A percentile compares a stretch with the other conserved stretches of the same genome.
Conservation (phyloP, 768 basidiomycete genomes). For the Pisolithus sp. region DNA sequence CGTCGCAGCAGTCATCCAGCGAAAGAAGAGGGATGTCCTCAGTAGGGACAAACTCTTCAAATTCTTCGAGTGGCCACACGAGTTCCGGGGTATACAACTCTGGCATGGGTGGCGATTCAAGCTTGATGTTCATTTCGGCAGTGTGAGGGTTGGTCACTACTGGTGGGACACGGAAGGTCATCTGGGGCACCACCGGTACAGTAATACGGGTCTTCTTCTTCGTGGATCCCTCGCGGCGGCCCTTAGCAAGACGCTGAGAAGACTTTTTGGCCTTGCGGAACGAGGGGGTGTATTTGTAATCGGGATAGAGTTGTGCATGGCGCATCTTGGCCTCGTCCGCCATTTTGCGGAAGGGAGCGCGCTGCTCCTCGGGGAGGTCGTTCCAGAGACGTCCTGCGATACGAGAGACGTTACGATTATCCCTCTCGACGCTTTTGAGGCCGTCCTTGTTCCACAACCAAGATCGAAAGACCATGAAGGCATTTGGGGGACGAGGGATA, state of each 20-base stretch:
- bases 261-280: conserved; percentile 23
- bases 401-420: conserved; percentile 69
- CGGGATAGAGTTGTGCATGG: conserved; percentile 48
- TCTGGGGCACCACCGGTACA: neutral
- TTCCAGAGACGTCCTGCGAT: conserved; percentile 70
- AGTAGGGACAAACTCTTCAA: conserved; percentile 27
- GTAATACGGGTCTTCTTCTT: conserved; percentile 5
- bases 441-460: conserved; percentile 50
- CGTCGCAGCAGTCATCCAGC: conserved; percentile 15
- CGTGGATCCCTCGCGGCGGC: conserved; percentile 17
- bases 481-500: conserved; percentile 75
- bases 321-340: conserved; percentile 42
- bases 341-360: conserved; percentile 37
- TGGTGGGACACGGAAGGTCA: neutral
- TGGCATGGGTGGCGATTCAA: neutral
- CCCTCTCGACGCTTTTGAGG: conserved; percentile 48
- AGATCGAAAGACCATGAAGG: conserved; percentile 80
- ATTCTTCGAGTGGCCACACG: conserved; percentile 3
- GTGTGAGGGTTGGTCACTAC: neutral
- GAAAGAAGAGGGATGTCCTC: conserved; percentile 31
- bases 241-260: conserved; percentile 29
- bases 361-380: conserved; percentile 40
- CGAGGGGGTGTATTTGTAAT: conserved; percentile 58
- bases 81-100: conserved; percentile 16
- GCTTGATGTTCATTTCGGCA: conserved; percentile 1